A percentile compares a stretch with the other conserved stretches of the same genome.
These are phyloP conservation scores for Metschnikowia hibisci DNA, from an alignment of 805 yeast genomes.

Conservation along the genomic window DNA sequence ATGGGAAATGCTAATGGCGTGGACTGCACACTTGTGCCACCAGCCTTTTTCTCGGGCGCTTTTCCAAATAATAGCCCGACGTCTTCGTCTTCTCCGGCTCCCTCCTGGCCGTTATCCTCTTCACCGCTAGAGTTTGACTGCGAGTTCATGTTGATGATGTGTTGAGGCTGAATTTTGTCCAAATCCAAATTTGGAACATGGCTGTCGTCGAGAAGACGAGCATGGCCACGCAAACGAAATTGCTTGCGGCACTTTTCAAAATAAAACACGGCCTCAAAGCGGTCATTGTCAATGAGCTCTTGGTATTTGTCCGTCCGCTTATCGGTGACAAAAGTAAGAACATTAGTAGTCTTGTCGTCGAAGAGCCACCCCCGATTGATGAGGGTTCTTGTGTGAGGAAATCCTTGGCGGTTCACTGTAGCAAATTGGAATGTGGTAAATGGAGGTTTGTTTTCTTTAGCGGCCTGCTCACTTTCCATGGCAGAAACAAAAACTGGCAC, in stretches of 20 bases:
- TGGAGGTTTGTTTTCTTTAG: conserved; percentile 30
- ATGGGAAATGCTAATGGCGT: conserved; percentile 25
- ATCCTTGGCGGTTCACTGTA: conserved; percentile 52
- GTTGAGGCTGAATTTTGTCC: conserved; percentile 27
- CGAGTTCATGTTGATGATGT: conserved; percentile 17
- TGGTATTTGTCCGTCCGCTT: conserved; percentile 59
- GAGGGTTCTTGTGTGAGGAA: conserved; percentile 67
- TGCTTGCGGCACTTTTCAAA: conserved; percentile 61
- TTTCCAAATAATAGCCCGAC: conserved; percentile 14
- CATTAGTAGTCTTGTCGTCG: conserved; percentile 61
- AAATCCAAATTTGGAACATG: conserved; percentile 32
- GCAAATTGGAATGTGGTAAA: conserved; percentile 65
- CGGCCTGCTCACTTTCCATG: conserved; percentile 40
- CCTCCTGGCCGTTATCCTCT: conserved; percentile 2
- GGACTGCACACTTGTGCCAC: conserved; percentile 9
- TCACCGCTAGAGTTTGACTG: conserved; percentile 19
- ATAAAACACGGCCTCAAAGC: conserved; percentile 75
- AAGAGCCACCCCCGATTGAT: conserved; percentile 74
- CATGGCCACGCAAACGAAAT: conserved; percentile 67
- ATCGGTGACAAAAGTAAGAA: conserved; percentile 69
- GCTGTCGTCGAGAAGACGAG: conserved; percentile 40
- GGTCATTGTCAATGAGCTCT: conserved; percentile 49
- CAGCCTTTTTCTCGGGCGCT: neutral
- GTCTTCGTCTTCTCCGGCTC: conserved; percentile 7
- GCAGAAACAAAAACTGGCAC: conserved; percentile 60